Percentiles rank a stretch among this genome's conserved stretches.
phyloP scores from a whole-genome alignment of 1,139 yeast genomes.

The Geotrichum siamense region DNA sequence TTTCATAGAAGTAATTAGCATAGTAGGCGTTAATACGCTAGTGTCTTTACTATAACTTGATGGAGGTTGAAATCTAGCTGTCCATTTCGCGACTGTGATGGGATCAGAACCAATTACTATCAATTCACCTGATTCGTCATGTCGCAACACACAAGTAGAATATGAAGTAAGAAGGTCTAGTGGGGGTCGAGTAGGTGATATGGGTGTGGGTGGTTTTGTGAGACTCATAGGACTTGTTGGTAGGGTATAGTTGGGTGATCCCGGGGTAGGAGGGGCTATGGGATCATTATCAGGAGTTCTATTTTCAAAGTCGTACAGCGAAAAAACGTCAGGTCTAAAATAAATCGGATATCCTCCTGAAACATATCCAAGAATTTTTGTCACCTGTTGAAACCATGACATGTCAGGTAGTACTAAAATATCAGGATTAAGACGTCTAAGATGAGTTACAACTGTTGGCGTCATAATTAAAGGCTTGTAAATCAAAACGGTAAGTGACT shows the following conservation, averaged over 20 bases:
- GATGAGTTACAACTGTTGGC: conserved; percentile 1
- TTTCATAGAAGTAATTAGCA: not conserved
- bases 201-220: not conserved
- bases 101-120: not conserved
- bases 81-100: not conserved
- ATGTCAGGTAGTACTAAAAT: conserved; percentile 9
- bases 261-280: not conserved
- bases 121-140: not conserved
- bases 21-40: conserved; percentile 1
- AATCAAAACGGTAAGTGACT: not conserved
- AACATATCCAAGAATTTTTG: conserved; percentile 1
- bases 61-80: conserved; percentile 6
- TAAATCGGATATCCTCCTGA: conserved; percentile 2
- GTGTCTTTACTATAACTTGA: conserved; percentile 3
- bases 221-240: not conserved
- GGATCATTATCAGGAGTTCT: not conserved
- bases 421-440: conserved; percentile 9
- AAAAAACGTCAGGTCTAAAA: not conserved
- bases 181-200: not conserved
- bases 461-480: conserved; percentile 4
- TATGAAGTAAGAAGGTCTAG: not conserved
- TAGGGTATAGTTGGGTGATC: no score
- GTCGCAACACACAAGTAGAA: not conserved
- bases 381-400: conserved; percentile 4
- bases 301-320: not conserved